Evolutionary conservation across 1,139 yeast species (phyloP).

Genomic region (Protomyces macrosporus): DNA sequence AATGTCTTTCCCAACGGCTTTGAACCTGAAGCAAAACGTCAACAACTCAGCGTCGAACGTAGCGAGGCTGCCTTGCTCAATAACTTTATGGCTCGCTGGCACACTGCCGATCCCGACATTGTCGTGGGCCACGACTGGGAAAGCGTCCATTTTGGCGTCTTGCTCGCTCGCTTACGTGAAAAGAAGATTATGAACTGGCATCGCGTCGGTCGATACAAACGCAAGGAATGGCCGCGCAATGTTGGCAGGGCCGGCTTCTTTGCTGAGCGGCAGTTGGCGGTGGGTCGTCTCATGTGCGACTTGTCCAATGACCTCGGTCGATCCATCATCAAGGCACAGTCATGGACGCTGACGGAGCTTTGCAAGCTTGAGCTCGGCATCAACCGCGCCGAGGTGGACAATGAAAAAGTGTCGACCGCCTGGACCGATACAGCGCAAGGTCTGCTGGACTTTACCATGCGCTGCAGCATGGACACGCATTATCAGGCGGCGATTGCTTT

Average conservation of each 20-base stretch:
- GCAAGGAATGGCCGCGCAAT: conserved; percentile 64
- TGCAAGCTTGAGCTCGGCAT: conserved; percentile 67
- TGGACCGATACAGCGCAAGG: conserved; percentile 55
- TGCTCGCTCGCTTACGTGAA: conserved; percentile 77
- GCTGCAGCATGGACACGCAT: conserved; percentile 61
- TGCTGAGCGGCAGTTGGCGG: conserved; percentile 57
- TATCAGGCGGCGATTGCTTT: conserved; percentile 70
- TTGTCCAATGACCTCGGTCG: conserved; percentile 93
- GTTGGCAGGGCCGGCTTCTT: conserved; percentile 45
- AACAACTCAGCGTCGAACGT: conserved; percentile 49
- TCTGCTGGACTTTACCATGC: conserved; percentile 64
- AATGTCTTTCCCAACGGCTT: conserved; percentile 70
- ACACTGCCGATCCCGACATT: conserved; percentile 79
- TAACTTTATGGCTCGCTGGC: conserved; percentile 67
- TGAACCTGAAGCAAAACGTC: conserved; percentile 49
- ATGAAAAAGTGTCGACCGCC: conserved; percentile 49
- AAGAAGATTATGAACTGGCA: conserved; percentile 71
- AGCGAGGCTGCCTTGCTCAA: conserved; percentile 70
- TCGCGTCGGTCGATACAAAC: conserved; percentile 72
- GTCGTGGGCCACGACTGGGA: conserved; percentile 84
- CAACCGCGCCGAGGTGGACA: conserved; percentile 57
- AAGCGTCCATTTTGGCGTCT: conserved; percentile 67
- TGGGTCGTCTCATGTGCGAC: conserved; percentile 88
- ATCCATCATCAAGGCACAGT: conserved; percentile 88
- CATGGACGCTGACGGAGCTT: conserved; percentile 96